phyloP scores from a whole-genome alignment of 2,329 filamentous ascomycete genomes.

The Microsporum audouinii region DNA sequence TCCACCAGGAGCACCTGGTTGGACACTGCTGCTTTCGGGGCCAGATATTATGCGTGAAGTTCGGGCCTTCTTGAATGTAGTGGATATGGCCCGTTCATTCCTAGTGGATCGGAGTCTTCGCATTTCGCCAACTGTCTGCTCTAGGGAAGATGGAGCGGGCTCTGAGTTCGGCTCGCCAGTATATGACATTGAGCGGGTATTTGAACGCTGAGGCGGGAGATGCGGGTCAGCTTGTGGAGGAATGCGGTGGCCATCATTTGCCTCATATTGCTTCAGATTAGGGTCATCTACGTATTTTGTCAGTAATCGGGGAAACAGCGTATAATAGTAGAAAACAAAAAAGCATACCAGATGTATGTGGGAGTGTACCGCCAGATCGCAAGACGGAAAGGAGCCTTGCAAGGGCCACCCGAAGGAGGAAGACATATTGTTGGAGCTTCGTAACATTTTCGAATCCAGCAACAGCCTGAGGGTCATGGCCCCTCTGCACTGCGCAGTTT shows the following conservation, averaged over 20 bases:
- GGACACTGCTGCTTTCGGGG: conserved; percentile 55
- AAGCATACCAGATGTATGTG: conserved; percentile 52
- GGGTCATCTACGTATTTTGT: conserved; percentile 48
- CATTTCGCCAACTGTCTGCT: conserved; percentile 93
- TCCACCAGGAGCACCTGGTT: conserved; percentile 49
- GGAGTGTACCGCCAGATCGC: conserved; percentile 67
- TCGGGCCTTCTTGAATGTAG: conserved; percentile 79
- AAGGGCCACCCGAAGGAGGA: conserved; percentile 80
- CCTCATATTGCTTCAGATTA: conserved; percentile 55
- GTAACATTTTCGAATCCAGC: conserved; percentile 63
- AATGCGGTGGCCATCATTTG: conserved; percentile 50
- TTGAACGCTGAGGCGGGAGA: conserved; percentile 45
- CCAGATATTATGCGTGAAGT: conserved; percentile 89
- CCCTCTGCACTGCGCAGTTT: conserved; percentile 44
- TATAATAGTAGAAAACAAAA: background rate
- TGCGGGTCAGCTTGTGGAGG: conserved; percentile 39
- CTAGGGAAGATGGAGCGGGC: conserved; percentile 65
- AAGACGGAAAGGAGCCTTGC: conserved; percentile 81
- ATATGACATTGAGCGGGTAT: conserved; percentile 63
- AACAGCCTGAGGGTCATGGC: conserved; percentile 45
- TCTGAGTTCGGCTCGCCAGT: conserved; percentile 51
- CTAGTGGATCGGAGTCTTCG: conserved; percentile 81
- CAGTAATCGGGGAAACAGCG: conserved; percentile 9
- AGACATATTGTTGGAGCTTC: conserved; percentile 87
- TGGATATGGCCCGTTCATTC: conserved; percentile 87